These are phyloP conservation scores for Vaccinium myrtillus DNA, from an alignment of 148 eudicot genomes.

Conservation along the genomic window DNA sequence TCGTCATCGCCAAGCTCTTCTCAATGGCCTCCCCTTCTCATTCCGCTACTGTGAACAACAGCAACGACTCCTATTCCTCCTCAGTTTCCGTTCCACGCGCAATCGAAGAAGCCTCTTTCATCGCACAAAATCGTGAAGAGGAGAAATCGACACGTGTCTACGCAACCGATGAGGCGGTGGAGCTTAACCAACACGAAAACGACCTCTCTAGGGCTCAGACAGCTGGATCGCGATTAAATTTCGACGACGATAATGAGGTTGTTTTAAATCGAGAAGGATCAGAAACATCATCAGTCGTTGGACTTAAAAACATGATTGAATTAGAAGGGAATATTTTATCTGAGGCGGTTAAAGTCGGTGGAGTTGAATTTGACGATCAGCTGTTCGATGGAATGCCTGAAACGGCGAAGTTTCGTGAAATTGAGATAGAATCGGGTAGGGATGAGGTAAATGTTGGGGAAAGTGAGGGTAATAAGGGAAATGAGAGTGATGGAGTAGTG, in stretches of 20 bases:
- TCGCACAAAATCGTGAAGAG: slow-evolving; percentile 1
- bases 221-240: neutral
- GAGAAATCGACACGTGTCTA: slow-evolving; percentile 19
- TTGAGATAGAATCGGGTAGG: slow-evolving; percentile 13
- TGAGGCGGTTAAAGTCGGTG: slow-evolving; percentile 16
- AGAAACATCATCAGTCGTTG: neutral
- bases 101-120: neutral
- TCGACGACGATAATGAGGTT: neutral
- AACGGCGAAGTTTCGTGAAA: neutral
- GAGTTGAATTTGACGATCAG: slow-evolving; percentile 8
- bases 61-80: neutral
- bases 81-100: slow-evolving; percentile 6
- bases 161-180: slow-evolving; percentile 10
- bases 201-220: neutral
- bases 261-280: neutral
- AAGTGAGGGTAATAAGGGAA: neutral
- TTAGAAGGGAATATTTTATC: neutral
- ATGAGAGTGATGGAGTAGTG: slow-evolving; percentile 8
- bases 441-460: neutral
- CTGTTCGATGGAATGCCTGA: slow-evolving; percentile 14
- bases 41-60: neutral
- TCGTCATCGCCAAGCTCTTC: slow-evolving; percentile 12
- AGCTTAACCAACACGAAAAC: neutral
- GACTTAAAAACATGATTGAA: neutral
- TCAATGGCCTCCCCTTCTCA: neutral